Percentiles rank a stretch among this genome's conserved stretches.
phyloP scores from a whole-genome alignment of 1,284 basidiomycete species.

The Ustilago tritici region DNA sequence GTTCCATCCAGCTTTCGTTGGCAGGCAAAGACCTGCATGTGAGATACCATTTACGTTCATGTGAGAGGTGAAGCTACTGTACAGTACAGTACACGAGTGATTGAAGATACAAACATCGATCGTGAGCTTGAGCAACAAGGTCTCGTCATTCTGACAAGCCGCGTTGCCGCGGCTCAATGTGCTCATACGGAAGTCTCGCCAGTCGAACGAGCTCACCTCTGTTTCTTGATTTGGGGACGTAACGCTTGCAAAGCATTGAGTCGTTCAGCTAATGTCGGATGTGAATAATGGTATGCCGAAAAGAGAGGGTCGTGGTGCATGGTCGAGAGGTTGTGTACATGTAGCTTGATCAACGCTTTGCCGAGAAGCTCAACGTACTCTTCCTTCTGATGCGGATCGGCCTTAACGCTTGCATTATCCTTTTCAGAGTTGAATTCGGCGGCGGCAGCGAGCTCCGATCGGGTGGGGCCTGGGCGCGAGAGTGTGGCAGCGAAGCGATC shows the following conservation, averaged over 20 bases:
- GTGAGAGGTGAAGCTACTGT: background rate
- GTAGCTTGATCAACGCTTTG: slow-evolving; percentile 65
- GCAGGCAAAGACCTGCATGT: too few species aligned
- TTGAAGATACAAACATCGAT: background rate
- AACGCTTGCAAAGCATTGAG: slow-evolving; percentile 52
- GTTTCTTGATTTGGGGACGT: slow-evolving; percentile 32
- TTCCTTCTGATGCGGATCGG: slow-evolving; percentile 49
- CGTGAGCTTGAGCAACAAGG: background rate
- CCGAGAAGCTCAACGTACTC: slow-evolving; percentile 62
- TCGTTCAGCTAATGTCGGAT: slow-evolving; percentile 66
- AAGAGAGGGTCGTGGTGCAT: slow-evolving; percentile 68
- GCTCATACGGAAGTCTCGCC: background rate
- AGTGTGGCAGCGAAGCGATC: slow-evolving; percentile 62
- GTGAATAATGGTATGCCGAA: slow-evolving; percentile 66
- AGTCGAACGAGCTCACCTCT: slow-evolving; percentile 1
- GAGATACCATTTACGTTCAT: too few species aligned
- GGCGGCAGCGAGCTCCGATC: slow-evolving; percentile 46
- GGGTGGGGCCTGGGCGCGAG: slow-evolving; percentile 48
- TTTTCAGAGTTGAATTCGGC: slow-evolving; percentile 40
- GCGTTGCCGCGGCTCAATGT: too few species aligned
- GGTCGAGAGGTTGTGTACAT: slow-evolving; percentile 66
- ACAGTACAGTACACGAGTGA: background rate
- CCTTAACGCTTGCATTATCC: slow-evolving; percentile 23
- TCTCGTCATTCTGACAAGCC: background rate
- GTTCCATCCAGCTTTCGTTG: background rate